These are phyloP conservation scores for Gastrodia elata DNA, from an alignment of 106 monocot genomes.

Conservation along the genomic window DNA sequence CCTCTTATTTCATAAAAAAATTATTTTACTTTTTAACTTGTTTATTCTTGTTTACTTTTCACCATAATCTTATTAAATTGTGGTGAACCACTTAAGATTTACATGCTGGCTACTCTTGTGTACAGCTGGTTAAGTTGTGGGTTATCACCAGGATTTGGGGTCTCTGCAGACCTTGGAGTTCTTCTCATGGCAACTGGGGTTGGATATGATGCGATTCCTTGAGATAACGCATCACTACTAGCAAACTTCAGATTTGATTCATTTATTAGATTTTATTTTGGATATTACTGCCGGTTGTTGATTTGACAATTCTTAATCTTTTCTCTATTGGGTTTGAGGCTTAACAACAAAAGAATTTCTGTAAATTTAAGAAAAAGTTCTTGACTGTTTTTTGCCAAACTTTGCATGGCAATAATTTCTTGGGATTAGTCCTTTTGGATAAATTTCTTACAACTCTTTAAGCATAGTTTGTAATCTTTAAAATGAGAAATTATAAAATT, in stretches of 20 bases:
- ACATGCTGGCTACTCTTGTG: not conserved
- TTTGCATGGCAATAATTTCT: not conserved
- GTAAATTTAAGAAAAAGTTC: not conserved
- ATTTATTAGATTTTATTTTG: not conserved
- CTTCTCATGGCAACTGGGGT: not conserved
- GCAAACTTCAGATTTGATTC: not conserved
- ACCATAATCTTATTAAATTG: not conserved
- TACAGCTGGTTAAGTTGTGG: not conserved
- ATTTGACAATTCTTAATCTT: not conserved
- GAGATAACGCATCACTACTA: not conserved
- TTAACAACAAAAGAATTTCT: not conserved
- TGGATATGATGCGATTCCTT: not conserved
- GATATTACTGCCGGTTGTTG: not conserved
- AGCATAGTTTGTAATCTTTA: not conserved
- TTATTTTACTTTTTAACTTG: not conserved
- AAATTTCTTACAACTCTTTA: not conserved
- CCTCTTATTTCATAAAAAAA: not conserved
- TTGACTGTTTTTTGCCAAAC: not conserved
- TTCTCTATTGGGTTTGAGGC: not conserved
- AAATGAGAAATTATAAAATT: not conserved
- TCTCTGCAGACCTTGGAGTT: not conserved
- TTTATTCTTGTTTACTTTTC: not conserved
- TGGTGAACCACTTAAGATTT: not conserved
- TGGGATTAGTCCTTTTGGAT: not conserved
- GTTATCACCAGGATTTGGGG: not conserved